Evolutionary conservation across 2,329 filamentous ascomycete genomes (phyloP).

Genomic region (Fonsecaea pedrosoi): DNA sequence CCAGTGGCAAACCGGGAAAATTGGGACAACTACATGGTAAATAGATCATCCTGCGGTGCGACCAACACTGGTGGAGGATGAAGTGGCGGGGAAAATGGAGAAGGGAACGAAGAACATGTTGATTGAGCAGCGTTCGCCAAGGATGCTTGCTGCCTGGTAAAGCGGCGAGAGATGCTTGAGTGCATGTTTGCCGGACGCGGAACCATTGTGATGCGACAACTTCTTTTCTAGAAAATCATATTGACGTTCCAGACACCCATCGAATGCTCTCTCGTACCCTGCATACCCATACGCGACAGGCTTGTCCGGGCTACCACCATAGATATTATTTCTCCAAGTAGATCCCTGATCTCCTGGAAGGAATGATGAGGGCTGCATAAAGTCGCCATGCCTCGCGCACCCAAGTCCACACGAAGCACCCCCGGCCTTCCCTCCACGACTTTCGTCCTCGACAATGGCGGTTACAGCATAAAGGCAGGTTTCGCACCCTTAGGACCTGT

Average conservation of each 20-base stretch:
- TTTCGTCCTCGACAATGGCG: conserved; percentile 92
- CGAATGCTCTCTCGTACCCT: neutral
- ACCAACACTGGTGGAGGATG: no score
- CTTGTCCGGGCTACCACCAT: neutral
- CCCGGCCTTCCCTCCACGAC: conserved; percentile 67
- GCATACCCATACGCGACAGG: neutral
- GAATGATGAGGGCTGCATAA: neutral
- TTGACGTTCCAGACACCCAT: neutral
- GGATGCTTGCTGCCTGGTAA: neutral
- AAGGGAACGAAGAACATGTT: no score
- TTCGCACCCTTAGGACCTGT: conserved; percentile 61
- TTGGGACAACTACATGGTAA: no score
- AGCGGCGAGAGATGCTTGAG: neutral
- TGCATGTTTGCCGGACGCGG: no score
- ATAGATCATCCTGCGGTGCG: no score
- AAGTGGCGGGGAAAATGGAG: no score
- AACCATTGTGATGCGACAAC: no score
- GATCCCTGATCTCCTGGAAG: neutral
- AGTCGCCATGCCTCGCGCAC: conserved; percentile 37
- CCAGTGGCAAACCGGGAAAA: no score
- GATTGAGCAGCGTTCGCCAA: neutral
- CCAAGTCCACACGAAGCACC: conserved; percentile 60
- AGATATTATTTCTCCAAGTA: neutral
- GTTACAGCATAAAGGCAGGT: conserved; percentile 88
- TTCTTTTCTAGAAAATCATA: neutral